Conservation (phyloP, 805 yeast genomes). For the Naumovozyma castellii region DNA sequence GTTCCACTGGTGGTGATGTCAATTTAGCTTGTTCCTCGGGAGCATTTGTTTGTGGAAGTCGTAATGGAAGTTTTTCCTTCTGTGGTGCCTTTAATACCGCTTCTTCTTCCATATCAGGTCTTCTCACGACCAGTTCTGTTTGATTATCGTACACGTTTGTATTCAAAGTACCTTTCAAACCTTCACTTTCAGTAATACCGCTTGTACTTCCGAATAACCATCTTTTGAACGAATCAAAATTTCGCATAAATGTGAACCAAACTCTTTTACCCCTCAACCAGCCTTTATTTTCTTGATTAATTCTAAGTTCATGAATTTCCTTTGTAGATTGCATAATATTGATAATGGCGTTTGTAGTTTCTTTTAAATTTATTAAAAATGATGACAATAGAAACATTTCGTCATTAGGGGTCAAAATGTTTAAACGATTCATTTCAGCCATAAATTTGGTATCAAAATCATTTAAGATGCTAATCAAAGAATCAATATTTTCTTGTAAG, state of each 20-base stretch:
- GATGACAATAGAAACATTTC: slow-evolving; percentile 43
- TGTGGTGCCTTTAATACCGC: slow-evolving; percentile 10
- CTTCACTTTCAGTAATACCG: slow-evolving; percentile 29
- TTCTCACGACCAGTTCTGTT: slow-evolving; percentile 9
- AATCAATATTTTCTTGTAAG: slow-evolving; percentile 19
- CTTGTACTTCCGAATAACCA: slow-evolving; percentile 28
- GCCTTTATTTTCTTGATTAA: slow-evolving; percentile 28
- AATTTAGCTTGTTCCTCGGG: neutral
- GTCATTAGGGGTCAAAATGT: slow-evolving; percentile 36
- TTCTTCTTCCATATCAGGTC: slow-evolving; percentile 24
- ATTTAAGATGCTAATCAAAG: slow-evolving; percentile 27
- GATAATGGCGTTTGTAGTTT: slow-evolving; percentile 28
- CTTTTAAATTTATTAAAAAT: slow-evolving; percentile 39
- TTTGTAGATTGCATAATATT: slow-evolving; percentile 28
- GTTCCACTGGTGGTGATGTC: neutral
- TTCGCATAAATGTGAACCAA: slow-evolving; percentile 37
- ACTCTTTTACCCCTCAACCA: slow-evolving; percentile 30
- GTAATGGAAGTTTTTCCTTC: neutral
- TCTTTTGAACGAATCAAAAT: slow-evolving; percentile 27
- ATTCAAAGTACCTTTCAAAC: slow-evolving; percentile 26
- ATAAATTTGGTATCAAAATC: slow-evolving; percentile 30
- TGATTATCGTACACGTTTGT: slow-evolving; percentile 1
- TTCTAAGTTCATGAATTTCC: slow-evolving; percentile 25
- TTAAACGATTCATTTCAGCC: slow-evolving; percentile 27
- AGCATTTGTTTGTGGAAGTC: slow-evolving; percentile 7